Percentiles rank a stretch among this genome's conserved stretches.
Evolutionary conservation across 177 flowering plant species (phyloP).

Genomic region (Tripterygium wilfordii): DNA sequence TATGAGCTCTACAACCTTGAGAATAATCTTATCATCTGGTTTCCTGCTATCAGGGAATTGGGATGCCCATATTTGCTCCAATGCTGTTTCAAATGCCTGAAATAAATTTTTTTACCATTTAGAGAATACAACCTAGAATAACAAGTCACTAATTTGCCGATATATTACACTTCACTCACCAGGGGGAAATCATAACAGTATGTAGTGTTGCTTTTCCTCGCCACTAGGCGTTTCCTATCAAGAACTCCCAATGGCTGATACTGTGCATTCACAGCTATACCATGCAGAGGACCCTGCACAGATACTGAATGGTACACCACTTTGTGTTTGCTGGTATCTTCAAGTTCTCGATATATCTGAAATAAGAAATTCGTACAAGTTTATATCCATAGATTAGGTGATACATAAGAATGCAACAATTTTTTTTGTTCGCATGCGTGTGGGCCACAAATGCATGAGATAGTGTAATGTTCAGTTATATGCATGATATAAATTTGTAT

Average conservation of each 20-base stretch:
- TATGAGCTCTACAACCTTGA: constrained; percentile 67
- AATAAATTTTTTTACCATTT: constrained; percentile 7
- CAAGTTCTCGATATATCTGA: constrained; percentile 88
- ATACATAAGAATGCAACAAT: too few species aligned
- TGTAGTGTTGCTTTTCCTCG: constrained; percentile 88
- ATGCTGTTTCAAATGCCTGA: constrained; percentile 91
- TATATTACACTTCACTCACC: constrained; percentile 32
- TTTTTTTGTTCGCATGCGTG: too few species aligned
- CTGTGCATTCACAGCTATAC: constrained; percentile 59
- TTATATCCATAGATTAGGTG: too few species aligned
- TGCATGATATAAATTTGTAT: too few species aligned
- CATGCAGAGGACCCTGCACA: constrained; percentile 60
- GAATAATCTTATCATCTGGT: constrained; percentile 45
- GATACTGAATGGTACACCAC: constrained; percentile 65
- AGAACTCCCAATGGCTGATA: constrained; percentile 77
- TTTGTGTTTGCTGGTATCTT: constrained; percentile 46
- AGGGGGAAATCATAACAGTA: constrained; percentile 99
- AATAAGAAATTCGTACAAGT: too few species aligned
- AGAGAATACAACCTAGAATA: too few species aligned
- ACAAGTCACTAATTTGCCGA: too few species aligned
- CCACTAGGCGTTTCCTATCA: constrained; percentile 77
- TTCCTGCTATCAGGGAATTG: constrained; percentile 30
- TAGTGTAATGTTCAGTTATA: too few species aligned
- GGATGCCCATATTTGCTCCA: constrained; percentile 64
- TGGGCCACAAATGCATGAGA: too few species aligned